Conservation (phyloP, 495 filamentous ascomycete species). For the Hamigera avellanea region DNA sequence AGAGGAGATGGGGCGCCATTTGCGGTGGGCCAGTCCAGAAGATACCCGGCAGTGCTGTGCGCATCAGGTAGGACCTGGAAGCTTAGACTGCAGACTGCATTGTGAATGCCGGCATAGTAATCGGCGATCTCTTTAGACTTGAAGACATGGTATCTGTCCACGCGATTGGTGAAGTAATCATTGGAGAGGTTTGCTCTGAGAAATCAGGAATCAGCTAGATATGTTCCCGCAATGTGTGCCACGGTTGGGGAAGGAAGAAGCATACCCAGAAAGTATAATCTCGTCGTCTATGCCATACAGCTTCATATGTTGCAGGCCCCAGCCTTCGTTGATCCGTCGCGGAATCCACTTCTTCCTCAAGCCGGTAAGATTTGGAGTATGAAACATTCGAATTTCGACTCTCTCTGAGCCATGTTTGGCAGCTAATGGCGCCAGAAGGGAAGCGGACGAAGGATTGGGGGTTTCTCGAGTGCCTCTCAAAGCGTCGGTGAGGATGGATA, state of each 20-base stretch:
- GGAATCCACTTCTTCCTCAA: conserved; percentile 73
- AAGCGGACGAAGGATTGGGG: conserved; percentile 80
- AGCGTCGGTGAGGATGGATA: conserved; percentile 90
- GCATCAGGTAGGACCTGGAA: conserved; percentile 61
- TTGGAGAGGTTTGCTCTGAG: conserved; percentile 81
- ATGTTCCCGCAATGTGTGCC: too few relatives aligned
- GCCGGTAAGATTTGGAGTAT: conserved; percentile 91
- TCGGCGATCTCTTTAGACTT: conserved; percentile 64
- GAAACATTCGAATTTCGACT: conserved; percentile 95
- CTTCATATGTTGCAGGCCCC: conserved; percentile 99
- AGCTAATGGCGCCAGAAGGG: conserved; percentile 70
- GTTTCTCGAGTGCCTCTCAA: conserved; percentile 86
- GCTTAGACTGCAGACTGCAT: conserved; percentile 66
- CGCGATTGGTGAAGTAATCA: conserved; percentile 93
- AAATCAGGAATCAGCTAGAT: not conserved
- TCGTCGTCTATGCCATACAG: conserved; percentile 94
- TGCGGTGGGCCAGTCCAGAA: conserved; percentile 63
- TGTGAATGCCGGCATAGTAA: conserved; percentile 70
- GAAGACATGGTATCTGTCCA: conserved; percentile 93
- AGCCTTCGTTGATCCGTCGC: conserved; percentile 89
- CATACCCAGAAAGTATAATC: conserved; percentile 82
- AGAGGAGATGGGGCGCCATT: conserved; percentile 68
- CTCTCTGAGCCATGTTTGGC: conserved; percentile 70
- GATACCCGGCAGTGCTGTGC: conserved; percentile 48
- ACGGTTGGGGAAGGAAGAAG: too few relatives aligned